Evolutionary conservation across 208 protist species (phyloP).

Genomic region (Crithidia acanthocephali): DNA sequence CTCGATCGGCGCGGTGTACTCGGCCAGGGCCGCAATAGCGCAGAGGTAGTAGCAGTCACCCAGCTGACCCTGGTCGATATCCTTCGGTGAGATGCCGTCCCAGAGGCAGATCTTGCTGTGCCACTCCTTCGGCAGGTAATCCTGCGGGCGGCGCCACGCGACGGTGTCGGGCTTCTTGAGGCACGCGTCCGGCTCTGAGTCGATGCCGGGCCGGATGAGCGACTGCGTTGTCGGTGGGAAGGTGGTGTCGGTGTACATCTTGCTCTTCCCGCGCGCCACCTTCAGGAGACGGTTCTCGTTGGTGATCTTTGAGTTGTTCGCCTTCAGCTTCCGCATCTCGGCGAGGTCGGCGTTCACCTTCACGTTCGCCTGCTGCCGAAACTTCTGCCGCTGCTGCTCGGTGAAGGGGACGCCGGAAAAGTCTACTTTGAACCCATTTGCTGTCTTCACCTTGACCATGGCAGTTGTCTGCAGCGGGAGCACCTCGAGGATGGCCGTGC

Average conservation of each 20-base stretch:
- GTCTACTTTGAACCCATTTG: constrained; percentile 42
- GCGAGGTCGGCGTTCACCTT: constrained; percentile 30
- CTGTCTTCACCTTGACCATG: constrained; percentile 45
- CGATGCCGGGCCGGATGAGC: constrained; percentile 52
- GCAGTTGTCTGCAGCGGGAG: constrained; percentile 46
- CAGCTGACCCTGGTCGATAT: constrained; percentile 74
- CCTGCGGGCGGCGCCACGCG: constrained; percentile 54
- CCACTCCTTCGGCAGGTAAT: constrained; percentile 57
- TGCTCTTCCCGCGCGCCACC: constrained; percentile 34
- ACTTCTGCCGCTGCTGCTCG: constrained; percentile 21
- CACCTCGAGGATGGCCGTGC: constrained; percentile 34
- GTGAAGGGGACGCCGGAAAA: constrained; percentile 38
- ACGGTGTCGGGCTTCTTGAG: constrained; percentile 35
- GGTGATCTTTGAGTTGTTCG: constrained; percentile 30
- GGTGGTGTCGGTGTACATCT: constrained; percentile 52
- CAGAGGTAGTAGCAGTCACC: constrained; percentile 80
- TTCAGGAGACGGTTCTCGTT: constrained; percentile 45
- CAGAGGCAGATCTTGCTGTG: constrained; percentile 49
- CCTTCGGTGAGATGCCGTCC: constrained; percentile 44
- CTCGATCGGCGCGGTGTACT: constrained; percentile 42
- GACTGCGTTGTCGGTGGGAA: constrained; percentile 54
- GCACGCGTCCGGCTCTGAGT: constrained; percentile 31
- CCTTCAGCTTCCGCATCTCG: constrained; percentile 27
- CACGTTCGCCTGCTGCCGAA: constrained; percentile 15
- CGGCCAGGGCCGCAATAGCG: constrained; percentile 50